Conservation (phyloP, 306 rosid genomes). For the Bauhinia variegata region DNA sequence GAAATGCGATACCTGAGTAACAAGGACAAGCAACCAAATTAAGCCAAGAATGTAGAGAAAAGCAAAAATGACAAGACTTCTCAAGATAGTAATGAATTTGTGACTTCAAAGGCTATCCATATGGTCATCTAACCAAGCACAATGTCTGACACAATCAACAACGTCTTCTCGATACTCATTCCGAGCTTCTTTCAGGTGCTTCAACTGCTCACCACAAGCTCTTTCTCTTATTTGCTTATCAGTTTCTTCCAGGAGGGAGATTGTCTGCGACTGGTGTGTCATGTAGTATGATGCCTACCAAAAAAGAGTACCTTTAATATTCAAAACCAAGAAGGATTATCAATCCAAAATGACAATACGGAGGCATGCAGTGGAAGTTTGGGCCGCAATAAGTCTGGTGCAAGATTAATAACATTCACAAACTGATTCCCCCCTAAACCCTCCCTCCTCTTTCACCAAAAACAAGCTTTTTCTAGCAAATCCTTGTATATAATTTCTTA, state of each 20-base stretch:
- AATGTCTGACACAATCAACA: constrained; percentile 63
- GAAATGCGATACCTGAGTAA: constrained; percentile 78
- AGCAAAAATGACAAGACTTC: background rate
- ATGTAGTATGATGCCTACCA: constrained; percentile 80
- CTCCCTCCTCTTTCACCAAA: background rate
- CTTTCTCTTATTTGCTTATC: constrained; percentile 86
- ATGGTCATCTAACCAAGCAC: constrained; percentile 65
- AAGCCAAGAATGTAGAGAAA: background rate
- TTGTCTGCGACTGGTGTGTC: constrained; percentile 74
- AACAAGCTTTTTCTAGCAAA: background rate
- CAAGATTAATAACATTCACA: background rate
- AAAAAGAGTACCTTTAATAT: constrained; percentile 37
- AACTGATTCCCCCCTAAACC: constrained; percentile 14
- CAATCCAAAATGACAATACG: background rate
- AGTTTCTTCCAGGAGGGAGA: constrained; percentile 76
- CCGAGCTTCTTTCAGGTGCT: constrained; percentile 85
- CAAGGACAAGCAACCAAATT: constrained; percentile 27
- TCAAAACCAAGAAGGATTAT: constrained; percentile 9
- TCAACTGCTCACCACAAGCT: constrained; percentile 59
- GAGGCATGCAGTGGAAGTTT: background rate
- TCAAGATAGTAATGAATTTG: background rate
- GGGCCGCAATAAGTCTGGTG: background rate
- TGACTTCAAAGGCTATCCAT: constrained; percentile 27
- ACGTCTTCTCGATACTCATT: constrained; percentile 79
- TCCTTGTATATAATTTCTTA: constrained; percentile 2